Conservation (phyloP, 2,329 filamentous ascomycete species). For the Zasmidium angulare region DNA sequence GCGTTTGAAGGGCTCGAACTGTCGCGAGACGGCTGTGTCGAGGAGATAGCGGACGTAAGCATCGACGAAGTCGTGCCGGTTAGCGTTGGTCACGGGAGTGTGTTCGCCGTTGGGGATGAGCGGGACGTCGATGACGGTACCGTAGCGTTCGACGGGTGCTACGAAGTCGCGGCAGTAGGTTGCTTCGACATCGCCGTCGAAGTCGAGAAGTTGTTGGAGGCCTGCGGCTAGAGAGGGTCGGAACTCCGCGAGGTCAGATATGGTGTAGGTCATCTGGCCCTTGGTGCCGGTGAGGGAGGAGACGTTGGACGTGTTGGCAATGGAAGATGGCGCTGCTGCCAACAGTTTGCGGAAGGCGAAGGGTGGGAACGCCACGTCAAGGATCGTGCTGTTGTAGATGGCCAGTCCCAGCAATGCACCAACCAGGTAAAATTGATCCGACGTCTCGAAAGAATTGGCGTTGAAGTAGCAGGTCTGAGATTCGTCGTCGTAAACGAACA, state of each 20-base stretch:
- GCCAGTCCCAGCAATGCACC: conserved; percentile 84
- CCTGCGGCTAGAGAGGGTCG: conserved; percentile 74
- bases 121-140: conserved; percentile 63
- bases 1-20: conserved; percentile 91
- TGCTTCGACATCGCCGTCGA: conserved; percentile 76
- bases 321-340: conserved; percentile 67
- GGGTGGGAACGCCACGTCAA: conserved; percentile 83
- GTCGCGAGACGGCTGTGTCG: conserved; percentile 72
- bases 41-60: conserved; percentile 78
- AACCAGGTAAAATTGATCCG: conserved; percentile 87
- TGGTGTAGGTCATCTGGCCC: conserved; percentile 64
- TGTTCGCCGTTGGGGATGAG: conserved; percentile 73
- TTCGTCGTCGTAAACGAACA: conserved; percentile 90
- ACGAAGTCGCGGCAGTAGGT: conserved; percentile 83
- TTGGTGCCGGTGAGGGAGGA: conserved; percentile 35
- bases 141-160: conserved; percentile 74
- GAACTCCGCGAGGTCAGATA: conserved; percentile 82
- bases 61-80: conserved; percentile 82
- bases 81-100: conserved; percentile 76
- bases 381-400: conserved; percentile 91
- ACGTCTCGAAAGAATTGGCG: conserved; percentile 82
- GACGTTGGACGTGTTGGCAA: conserved; percentile 55
- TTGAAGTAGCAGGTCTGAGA: conserved; percentile 93
- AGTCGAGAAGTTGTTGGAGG: conserved; percentile 74
- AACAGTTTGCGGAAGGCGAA: conserved; percentile 88